phyloP scores from a whole-genome alignment of 2,329 filamentous ascomycete species.

The Diaporthe aspalathi region DNA sequence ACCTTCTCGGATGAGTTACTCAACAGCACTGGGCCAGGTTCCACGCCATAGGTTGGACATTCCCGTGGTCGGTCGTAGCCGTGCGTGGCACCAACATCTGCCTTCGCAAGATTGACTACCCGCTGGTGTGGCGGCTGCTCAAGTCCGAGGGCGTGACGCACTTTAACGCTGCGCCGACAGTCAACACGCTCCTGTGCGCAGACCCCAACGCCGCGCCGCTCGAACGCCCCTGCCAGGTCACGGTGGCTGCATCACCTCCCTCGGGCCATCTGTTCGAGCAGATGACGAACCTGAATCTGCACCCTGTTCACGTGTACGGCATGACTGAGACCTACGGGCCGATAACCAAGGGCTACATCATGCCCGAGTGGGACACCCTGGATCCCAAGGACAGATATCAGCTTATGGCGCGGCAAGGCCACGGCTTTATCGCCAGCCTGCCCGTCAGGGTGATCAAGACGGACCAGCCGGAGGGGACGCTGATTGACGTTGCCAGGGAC shows the following conservation, averaged over 20 bases:
- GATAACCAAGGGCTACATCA: conserved; percentile 91
- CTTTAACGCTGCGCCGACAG: conserved; percentile 95
- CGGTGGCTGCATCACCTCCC: conserved; percentile 91
- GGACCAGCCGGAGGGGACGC: conserved; percentile 73
- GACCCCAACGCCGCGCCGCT: conserved; percentile 79
- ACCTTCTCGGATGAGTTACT: background rate
- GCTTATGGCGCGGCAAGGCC: conserved; percentile 93
- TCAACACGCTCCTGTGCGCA: conserved; percentile 92
- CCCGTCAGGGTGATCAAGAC: conserved; percentile 86
- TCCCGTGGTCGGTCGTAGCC: conserved; percentile 92
- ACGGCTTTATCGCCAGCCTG: conserved; percentile 87
- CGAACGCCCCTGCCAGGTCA: conserved; percentile 80
- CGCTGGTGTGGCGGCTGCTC: conserved; percentile 88
- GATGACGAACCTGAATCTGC: conserved; percentile 84
- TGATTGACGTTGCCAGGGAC: conserved; percentile 66
- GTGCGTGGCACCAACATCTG: conserved; percentile 96
- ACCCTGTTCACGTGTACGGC: conserved; percentile 94
- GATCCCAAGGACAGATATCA: conserved; percentile 81
- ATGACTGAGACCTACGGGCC: conserved; percentile 91
- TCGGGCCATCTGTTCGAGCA: conserved; percentile 91
- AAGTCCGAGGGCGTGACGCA: conserved; percentile 91
- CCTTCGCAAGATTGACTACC: conserved; percentile 93
- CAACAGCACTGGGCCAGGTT: conserved; percentile 56
- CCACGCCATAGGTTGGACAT: conserved; percentile 82
- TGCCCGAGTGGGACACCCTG: conserved; percentile 85